These are phyloP conservation scores for Talaromyces sp. DNA, from an alignment of 2,329 filamentous ascomycete genomes.

Conservation along the genomic window DNA sequence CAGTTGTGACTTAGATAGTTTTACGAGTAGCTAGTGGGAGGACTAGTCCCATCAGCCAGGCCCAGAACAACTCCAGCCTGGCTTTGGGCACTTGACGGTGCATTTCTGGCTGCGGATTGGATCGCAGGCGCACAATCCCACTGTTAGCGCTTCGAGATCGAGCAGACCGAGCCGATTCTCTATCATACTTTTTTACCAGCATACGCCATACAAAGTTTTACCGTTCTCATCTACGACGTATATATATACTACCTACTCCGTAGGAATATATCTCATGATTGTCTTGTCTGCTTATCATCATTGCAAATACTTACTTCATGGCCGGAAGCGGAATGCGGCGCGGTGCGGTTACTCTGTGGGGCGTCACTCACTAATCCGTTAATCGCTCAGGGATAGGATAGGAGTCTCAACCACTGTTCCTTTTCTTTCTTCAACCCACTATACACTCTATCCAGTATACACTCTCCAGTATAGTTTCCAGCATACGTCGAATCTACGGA, in stretches of 20 bases:
- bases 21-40: background rate
- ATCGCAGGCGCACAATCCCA: background rate
- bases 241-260: no score
- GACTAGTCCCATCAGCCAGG: background rate
- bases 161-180: background rate
- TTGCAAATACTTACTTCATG: background rate
- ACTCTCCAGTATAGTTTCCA: no score
- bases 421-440: no score
- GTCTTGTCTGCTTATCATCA: no score
- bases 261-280: no score
- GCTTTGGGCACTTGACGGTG: conserved; percentile 2
- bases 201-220: no score
- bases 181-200: background rate
- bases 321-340: background rate
- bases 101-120: background rate
- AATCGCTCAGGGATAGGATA: background rate
- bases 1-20: background rate
- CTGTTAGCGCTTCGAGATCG: background rate
- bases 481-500: no score
- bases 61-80: background rate
- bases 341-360: background rate
- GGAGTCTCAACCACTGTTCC: no score
- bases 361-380: background rate
- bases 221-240: no score
- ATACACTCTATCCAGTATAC: no score